These are phyloP conservation scores for Lachancea lanzarotensis DNA, from an alignment of 805 yeast species.

Conservation along the genomic window DNA sequence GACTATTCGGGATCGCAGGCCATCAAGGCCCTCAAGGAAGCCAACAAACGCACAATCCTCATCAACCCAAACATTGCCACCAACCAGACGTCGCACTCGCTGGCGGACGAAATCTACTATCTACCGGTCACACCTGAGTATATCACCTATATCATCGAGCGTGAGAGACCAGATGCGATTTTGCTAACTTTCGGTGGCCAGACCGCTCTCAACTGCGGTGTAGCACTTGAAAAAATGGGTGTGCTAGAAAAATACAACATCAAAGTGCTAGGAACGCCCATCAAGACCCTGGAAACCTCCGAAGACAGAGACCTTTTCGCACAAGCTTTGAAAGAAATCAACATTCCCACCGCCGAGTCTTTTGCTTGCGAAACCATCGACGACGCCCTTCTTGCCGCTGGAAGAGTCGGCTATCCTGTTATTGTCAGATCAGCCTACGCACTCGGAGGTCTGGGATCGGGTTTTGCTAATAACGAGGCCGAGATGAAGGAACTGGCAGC, in stretches of 20 bases:
- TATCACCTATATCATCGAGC: slow-evolving; percentile 88
- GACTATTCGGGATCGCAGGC: slow-evolving; percentile 98
- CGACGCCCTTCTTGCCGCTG: slow-evolving; percentile 89
- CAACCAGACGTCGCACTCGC: slow-evolving; percentile 89
- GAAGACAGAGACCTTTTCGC: slow-evolving; percentile 98
- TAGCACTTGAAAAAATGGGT: slow-evolving; percentile 90
- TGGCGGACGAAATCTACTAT: slow-evolving; percentile 93
- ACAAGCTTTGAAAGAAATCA: slow-evolving; percentile 87
- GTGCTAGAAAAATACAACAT: slow-evolving; percentile 84
- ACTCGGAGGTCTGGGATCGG: slow-evolving; percentile 95
- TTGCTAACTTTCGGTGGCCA: slow-evolving; percentile 97
- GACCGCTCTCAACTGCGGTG: slow-evolving; percentile 95
- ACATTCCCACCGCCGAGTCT: slow-evolving; percentile 95
- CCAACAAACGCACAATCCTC: slow-evolving; percentile 74
- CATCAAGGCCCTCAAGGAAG: slow-evolving; percentile 89
- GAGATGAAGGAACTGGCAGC: slow-evolving; percentile 85
- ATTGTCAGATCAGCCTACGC: slow-evolving; percentile 98
- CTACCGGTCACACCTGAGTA: slow-evolving; percentile 97
- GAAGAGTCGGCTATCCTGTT: slow-evolving; percentile 83
- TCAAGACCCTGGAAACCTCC: slow-evolving; percentile 88
- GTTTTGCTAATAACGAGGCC: slow-evolving; percentile 78
- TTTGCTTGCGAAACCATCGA: slow-evolving; percentile 92
- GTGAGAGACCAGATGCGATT: slow-evolving; percentile 95
- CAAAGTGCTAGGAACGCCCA: slow-evolving; percentile 96
- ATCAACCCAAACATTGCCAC: slow-evolving; percentile 97